Evolutionary conservation across 2,329 filamentous ascomycete genomes (phyloP).

Genomic region (Exophiala dermatitidis): DNA sequence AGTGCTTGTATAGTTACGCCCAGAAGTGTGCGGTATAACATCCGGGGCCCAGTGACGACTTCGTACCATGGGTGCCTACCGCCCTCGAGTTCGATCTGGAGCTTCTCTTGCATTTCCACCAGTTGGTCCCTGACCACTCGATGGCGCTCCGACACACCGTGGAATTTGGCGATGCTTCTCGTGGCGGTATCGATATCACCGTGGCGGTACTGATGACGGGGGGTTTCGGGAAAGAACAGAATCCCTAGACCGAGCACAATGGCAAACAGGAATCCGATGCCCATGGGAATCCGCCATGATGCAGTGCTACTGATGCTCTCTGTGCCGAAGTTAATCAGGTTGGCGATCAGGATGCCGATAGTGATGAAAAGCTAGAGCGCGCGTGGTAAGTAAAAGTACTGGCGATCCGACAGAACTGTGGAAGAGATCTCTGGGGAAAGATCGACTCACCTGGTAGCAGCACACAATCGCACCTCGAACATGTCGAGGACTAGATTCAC

Average conservation of each 20-base stretch:
- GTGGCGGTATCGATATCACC: constrained; percentile 46
- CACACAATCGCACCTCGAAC: constrained; percentile 43
- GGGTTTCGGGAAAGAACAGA: constrained; percentile 49
- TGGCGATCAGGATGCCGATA: constrained; percentile 44
- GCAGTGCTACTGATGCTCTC: constrained; percentile 37
- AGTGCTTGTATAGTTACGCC: constrained; percentile 39
- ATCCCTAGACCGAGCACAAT: constrained; percentile 49
- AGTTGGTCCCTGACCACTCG: constrained; percentile 47
- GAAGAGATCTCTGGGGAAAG: too few relatives aligned
- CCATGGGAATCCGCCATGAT: constrained; percentile 46
- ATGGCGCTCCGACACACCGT: constrained; percentile 48
- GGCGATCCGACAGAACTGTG: not conserved
- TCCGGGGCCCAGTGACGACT: constrained; percentile 38
- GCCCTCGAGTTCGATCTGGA: constrained; percentile 45
- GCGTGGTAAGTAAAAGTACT: not conserved
- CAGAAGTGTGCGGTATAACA: constrained; percentile 37
- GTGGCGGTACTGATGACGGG: constrained; percentile 51
- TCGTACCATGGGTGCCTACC: constrained; percentile 32
- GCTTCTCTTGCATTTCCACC: constrained; percentile 49
- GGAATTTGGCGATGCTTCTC: constrained; percentile 47
- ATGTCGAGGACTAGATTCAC: constrained; percentile 41
- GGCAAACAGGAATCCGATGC: constrained; percentile 51
- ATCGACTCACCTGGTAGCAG: constrained; percentile 35
- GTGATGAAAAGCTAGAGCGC: constrained; percentile 38
- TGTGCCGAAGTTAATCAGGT: constrained; percentile 45